Conservation (phyloP, 2,329 filamentous ascomycete species). For the Verticillium alfalfae region DNA sequence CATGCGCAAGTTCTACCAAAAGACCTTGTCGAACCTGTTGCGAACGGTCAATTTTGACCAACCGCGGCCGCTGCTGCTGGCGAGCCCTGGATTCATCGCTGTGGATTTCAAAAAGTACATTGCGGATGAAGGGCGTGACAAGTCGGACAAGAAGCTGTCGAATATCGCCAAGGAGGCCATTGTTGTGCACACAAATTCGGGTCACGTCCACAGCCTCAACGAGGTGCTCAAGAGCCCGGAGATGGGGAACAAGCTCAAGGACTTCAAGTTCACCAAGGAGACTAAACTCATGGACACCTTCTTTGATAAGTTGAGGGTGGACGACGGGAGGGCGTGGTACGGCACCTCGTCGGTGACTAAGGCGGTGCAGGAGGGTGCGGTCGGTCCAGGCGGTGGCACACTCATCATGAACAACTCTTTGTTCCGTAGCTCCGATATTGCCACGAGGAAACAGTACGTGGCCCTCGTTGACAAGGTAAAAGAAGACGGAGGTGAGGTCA, state of each 20-base stretch:
- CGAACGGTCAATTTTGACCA: constrained; percentile 70
- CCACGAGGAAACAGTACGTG: constrained; percentile 74
- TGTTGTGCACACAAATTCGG: constrained; percentile 79
- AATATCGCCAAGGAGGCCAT: constrained; percentile 56
- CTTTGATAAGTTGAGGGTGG: constrained; percentile 68
- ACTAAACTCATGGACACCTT: constrained; percentile 82
- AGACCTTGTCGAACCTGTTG: constrained; percentile 67
- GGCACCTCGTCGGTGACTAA: constrained; percentile 75
- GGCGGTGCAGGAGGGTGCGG: constrained; percentile 81
- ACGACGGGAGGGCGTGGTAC: constrained; percentile 89
- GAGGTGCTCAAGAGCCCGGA: constrained; percentile 80
- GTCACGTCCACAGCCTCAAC: constrained; percentile 80
- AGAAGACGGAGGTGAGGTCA: constrained; percentile 78
- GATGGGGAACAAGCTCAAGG: constrained; percentile 69
- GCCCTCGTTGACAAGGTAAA: constrained; percentile 82
- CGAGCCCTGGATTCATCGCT: constrained; percentile 85
- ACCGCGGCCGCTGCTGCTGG: constrained; percentile 71
- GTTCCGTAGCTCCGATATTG: constrained; percentile 78
- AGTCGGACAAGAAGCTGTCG: constrained; percentile 64
- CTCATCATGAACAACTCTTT: constrained; percentile 82
- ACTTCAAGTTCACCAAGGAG: constrained; percentile 85
- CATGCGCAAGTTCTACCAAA: constrained; percentile 72
- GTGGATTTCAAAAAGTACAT: constrained; percentile 73
- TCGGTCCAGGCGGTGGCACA: constrained; percentile 79
- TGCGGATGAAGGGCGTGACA: constrained; percentile 51